Conservation (phyloP, 2,329 filamentous ascomycete genomes). For the Tolypocladium tundrense region DNA sequence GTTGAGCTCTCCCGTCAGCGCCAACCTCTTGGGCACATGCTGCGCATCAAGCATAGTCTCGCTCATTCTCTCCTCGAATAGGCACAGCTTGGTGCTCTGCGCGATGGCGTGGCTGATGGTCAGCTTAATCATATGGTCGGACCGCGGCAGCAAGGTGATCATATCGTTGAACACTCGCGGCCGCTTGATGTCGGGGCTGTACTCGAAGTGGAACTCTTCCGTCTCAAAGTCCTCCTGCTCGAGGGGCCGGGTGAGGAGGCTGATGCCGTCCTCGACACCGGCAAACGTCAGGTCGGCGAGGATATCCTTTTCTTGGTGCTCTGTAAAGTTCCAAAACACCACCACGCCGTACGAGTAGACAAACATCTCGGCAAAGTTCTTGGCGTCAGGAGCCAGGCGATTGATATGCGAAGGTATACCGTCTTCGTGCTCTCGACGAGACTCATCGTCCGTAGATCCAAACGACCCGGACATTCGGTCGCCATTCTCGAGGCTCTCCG, state of each 20-base stretch:
- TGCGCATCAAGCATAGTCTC: constrained; percentile 89
- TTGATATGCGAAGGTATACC: constrained; percentile 38
- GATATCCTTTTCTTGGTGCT: constrained; percentile 91
- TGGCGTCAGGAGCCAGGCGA: constrained; percentile 57
- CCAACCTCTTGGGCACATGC: constrained; percentile 79
- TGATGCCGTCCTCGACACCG: constrained; percentile 49
- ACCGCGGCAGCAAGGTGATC: constrained; percentile 86
- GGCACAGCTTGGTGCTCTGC: constrained; percentile 90
- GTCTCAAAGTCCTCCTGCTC: constrained; percentile 90
- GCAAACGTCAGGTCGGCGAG: constrained; percentile 91
- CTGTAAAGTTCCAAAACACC: constrained; percentile 98
- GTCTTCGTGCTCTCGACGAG: constrained; percentile 24
- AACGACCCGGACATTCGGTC: constrained; percentile 19
- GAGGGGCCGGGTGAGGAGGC: constrained; percentile 68
- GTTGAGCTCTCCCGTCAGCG: constrained; percentile 79
- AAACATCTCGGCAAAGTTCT: constrained; percentile 88
- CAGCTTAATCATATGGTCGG: constrained; percentile 97
- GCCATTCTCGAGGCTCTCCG: constrained; percentile 19
- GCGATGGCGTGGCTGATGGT: constrained; percentile 96
- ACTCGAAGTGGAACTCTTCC: constrained; percentile 98
- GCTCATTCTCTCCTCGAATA: constrained; percentile 94
- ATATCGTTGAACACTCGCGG: constrained; percentile 98
- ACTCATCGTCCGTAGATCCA: constrained; percentile 17
- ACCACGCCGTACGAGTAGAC: constrained; percentile 96
- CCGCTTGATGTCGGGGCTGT: constrained; percentile 74